These are phyloP conservation scores for Tolypocladium endophyticum DNA, from an alignment of 2,329 filamentous ascomycete genomes.

Conservation along the genomic window DNA sequence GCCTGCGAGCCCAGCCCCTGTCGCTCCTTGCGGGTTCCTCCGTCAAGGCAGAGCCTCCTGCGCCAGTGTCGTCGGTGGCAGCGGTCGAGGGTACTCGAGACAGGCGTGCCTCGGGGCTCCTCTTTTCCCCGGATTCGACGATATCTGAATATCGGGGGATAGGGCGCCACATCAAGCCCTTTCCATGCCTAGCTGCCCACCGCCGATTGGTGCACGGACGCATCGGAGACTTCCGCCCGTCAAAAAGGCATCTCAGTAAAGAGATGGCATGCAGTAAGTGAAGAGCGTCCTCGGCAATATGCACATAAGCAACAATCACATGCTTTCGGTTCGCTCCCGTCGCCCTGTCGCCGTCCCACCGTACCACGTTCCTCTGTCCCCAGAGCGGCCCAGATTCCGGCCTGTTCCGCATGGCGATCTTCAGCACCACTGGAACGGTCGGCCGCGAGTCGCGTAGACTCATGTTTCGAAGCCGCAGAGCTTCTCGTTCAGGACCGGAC, in stretches of 20 bases:
- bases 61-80: background rate
- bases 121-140: background rate
- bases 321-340: background rate
- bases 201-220: background rate
- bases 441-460: background rate
- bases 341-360: background rate
- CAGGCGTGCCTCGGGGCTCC: background rate
- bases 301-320: background rate
- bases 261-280: background rate
- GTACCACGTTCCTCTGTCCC: background rate
- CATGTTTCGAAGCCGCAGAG: background rate
- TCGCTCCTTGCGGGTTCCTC: background rate
- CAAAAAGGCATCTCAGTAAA: background rate
- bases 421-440: background rate
- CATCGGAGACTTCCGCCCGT: background rate
- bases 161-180: background rate
- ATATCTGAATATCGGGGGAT: background rate
- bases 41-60: background rate
- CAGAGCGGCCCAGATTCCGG: background rate
- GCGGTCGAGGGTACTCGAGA: background rate
- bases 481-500: background rate
- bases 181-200: background rate
- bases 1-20: background rate
- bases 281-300: background rate
- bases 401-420: background rate